A percentile compares a stretch with the other conserved stretches of the same genome.
These are phyloP conservation scores for Chiua virens DNA, from an alignment of 768 basidiomycete species.

Conservation along the genomic window DNA sequence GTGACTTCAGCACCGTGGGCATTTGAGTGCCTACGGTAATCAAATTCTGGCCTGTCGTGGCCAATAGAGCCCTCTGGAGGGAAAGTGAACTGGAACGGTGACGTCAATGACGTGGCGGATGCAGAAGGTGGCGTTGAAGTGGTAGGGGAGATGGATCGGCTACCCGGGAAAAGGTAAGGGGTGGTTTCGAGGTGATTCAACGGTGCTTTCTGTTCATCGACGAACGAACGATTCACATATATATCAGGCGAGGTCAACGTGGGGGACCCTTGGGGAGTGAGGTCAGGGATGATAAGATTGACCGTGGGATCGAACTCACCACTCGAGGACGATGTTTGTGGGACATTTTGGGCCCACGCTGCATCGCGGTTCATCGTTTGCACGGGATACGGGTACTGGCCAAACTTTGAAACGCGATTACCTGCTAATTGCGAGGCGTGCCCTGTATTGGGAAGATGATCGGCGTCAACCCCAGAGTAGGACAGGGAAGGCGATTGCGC, in stretches of 20 bases:
- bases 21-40: constrained; percentile 60
- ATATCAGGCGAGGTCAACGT: constrained; percentile 47
- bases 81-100: constrained; percentile 68
- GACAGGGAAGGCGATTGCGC: constrained; percentile 49
- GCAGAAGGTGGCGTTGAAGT: constrained; percentile 62
- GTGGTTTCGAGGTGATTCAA: constrained; percentile 51
- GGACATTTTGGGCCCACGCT: constrained; percentile 28
- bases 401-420: constrained; percentile 53
- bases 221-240: constrained; percentile 45
- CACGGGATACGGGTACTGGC: constrained; percentile 45
- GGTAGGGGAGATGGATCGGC: constrained; percentile 72
- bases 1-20: constrained; percentile 60
- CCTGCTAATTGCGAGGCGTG: constrained; percentile 32
- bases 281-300: constrained; percentile 32
- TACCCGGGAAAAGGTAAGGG: constrained; percentile 61
- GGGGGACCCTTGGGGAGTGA: constrained; percentile 57
- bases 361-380: constrained; percentile 34
- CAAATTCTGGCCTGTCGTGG: constrained; percentile 63
- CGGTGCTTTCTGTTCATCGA: constrained; percentile 58
- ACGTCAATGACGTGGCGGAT: constrained; percentile 59
- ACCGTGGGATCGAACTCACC: constrained; percentile 28
- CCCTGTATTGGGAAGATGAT: constrained; percentile 28
- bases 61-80: constrained; percentile 47
- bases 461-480: constrained; percentile 34
- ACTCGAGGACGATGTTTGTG: constrained; percentile 32